phyloP scores from a whole-genome alignment of 2,329 filamentous ascomycete species.

The Penicillium sp. region DNA sequence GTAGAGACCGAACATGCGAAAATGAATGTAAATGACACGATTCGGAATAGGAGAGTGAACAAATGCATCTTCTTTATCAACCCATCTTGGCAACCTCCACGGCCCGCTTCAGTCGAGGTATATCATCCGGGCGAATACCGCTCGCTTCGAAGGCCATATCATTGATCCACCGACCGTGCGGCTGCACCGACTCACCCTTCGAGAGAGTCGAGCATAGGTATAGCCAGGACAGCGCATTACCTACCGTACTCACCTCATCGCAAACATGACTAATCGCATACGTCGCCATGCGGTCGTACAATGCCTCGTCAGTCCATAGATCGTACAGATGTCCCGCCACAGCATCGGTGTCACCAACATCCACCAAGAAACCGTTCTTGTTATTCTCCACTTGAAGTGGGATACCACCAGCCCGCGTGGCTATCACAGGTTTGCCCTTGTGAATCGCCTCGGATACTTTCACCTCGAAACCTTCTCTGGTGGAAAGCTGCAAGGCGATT shows the following conservation, averaged over 20 bases:
- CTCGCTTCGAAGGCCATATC: slow-evolving; percentile 69
- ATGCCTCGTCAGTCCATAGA: slow-evolving; percentile 62
- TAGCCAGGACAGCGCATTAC: slow-evolving; percentile 73
- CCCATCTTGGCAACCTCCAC: slow-evolving; percentile 29
- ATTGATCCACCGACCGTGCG: slow-evolving; percentile 67
- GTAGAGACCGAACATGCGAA: neutral
- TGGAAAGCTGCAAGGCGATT: slow-evolving; percentile 75
- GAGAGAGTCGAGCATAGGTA: slow-evolving; percentile 69
- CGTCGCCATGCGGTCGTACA: slow-evolving; percentile 65
- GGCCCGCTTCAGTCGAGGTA: slow-evolving; percentile 55
- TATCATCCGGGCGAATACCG: slow-evolving; percentile 52
- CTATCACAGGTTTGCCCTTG: slow-evolving; percentile 75
- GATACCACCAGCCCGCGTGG: slow-evolving; percentile 73
- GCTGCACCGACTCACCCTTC: slow-evolving; percentile 56
- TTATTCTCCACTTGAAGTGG: slow-evolving; percentile 71
- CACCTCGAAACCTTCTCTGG: slow-evolving; percentile 79
- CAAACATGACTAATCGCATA: slow-evolving; percentile 67
- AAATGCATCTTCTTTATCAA: neutral
- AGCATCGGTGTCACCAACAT: slow-evolving; percentile 65
- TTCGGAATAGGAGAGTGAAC: no score
- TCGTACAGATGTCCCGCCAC: slow-evolving; percentile 66
- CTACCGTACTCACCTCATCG: slow-evolving; percentile 78
- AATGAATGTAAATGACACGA: neutral
- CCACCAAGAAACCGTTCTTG: slow-evolving; percentile 71
- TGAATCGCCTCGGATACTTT: slow-evolving; percentile 83